Evolutionary conservation across 257 asterid species (phyloP).

Genomic region (Fraxinus cuspidata): DNA sequence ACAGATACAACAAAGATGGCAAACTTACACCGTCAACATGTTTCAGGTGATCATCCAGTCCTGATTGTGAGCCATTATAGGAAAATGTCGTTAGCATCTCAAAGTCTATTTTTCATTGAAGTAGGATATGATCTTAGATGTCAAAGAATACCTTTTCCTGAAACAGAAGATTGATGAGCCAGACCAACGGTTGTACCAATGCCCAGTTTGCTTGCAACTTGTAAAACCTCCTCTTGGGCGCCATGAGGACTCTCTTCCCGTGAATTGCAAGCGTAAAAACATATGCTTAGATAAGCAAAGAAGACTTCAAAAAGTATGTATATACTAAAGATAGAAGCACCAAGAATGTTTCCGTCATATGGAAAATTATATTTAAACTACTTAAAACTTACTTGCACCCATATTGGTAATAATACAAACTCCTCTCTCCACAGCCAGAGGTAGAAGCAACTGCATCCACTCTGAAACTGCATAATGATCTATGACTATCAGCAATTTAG

Average conservation of each 20-base stretch:
- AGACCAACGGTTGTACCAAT: constrained; percentile 63
- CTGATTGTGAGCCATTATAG: constrained; percentile 46
- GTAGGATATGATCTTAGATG: constrained; percentile 19
- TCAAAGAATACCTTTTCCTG: constrained; percentile 54
- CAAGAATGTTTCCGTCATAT: background rate
- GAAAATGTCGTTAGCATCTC: constrained; percentile 21
- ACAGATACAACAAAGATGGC: constrained; percentile 35
- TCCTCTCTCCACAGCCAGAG: constrained; percentile 79
- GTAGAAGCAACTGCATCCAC: constrained; percentile 93
- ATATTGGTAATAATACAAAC: constrained; percentile 87
- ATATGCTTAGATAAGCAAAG: constrained; percentile 19
- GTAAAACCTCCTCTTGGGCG: constrained; percentile 81
- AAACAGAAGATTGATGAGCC: constrained; percentile 71
- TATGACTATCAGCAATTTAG: constrained; percentile 29
- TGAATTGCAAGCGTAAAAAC: constrained; percentile 24
- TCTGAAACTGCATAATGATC: constrained; percentile 67
- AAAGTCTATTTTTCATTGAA: constrained; percentile 8
- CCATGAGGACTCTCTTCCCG: constrained; percentile 67
- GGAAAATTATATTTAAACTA: constrained; percentile 14
- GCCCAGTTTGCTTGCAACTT: constrained; percentile 65
- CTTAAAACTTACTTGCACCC: constrained; percentile 84
- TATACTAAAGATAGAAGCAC: constrained; percentile 5
- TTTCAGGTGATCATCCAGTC: constrained; percentile 52
- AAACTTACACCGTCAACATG: constrained; percentile 70
- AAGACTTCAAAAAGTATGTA: constrained; percentile 2